Evolutionary conservation across 805 yeast genomes (phyloP).

Genomic region (Ogataea parapolymorpha): DNA sequence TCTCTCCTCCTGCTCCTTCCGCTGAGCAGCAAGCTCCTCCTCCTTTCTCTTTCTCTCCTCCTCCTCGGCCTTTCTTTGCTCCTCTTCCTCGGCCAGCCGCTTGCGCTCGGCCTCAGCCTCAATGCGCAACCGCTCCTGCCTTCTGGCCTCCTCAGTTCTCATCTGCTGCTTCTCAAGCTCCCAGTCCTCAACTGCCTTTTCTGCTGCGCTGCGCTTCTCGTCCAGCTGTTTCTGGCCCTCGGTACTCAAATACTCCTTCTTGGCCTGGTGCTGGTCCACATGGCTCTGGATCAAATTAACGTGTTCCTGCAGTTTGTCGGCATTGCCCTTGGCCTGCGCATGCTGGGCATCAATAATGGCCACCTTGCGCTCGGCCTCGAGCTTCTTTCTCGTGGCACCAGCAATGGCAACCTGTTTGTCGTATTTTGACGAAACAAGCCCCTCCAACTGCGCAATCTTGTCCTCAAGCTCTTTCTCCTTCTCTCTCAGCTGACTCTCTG

Average conservation of each 20-base stretch:
- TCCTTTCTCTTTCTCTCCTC: constrained; percentile 37
- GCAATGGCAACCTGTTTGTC: constrained; percentile 34
- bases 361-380: constrained; percentile 40
- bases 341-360: constrained; percentile 34
- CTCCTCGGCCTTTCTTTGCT: constrained; percentile 39
- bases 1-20: constrained; percentile 26
- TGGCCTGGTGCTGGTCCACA: constrained; percentile 44
- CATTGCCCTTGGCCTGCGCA: constrained; percentile 36
- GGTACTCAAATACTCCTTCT: constrained; percentile 36
- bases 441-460: constrained; percentile 34
- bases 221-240: constrained; percentile 38
- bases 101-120: constrained; percentile 38
- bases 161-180: constrained; percentile 42
- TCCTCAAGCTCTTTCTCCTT: constrained; percentile 37
- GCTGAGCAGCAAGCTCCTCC: constrained; percentile 28
- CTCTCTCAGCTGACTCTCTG: constrained; percentile 36
- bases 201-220: constrained; percentile 39
- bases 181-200: constrained; percentile 41
- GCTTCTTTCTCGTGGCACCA: constrained; percentile 32
- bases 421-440: constrained; percentile 39
- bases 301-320: constrained; percentile 39
- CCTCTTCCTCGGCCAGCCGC: constrained; percentile 40
- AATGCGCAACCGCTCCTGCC: constrained; percentile 42
- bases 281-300: constrained; percentile 41
- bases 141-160: constrained; percentile 42